Percentiles rank a stretch among this genome's conserved stretches.
Evolutionary conservation across 306 rosid species (phyloP).

Genomic region (Lathyrus tuberosus): DNA sequence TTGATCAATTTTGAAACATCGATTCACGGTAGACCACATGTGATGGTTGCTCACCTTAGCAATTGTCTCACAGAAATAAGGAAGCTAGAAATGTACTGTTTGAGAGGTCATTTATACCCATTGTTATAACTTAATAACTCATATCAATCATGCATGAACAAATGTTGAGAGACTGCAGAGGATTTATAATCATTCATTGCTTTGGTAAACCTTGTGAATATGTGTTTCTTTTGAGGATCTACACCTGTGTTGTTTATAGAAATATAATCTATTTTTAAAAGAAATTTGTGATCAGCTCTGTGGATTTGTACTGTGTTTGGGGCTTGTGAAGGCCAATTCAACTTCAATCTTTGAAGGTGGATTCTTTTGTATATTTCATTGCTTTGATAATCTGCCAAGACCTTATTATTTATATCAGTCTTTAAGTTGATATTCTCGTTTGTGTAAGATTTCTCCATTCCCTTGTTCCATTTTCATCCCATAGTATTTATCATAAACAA

Average conservation of each 20-base stretch:
- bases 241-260: neutral
- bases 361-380: slow-evolving; percentile 25
- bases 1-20: neutral
- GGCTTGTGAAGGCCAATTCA: slow-evolving; percentile 12
- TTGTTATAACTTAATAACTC: neutral
- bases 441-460: slow-evolving; percentile 15
- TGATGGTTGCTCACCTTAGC: neutral
- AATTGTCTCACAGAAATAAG: neutral
- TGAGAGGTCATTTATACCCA: neutral
- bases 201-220: neutral
- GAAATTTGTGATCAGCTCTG: slow-evolving; percentile 23
- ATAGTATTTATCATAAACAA: slow-evolving; percentile 39
- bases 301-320: slow-evolving; percentile 15
- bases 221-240: slow-evolving; percentile 17
- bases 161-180: slow-evolving; percentile 11
- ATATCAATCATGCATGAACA: slow-evolving; percentile 5
- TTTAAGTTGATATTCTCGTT: too few relatives aligned
- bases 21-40: neutral
- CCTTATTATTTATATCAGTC: too few relatives aligned
- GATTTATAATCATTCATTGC: slow-evolving; percentile 1
- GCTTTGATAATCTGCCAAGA: too few relatives aligned
- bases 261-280: neutral
- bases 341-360: slow-evolving; percentile 15
- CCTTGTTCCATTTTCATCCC: neutral
- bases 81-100: slow-evolving; percentile 2